Base-by-base conservation (phyloP, 352 stramenopile genomes). In the Phytophthora megakarya region DNA sequence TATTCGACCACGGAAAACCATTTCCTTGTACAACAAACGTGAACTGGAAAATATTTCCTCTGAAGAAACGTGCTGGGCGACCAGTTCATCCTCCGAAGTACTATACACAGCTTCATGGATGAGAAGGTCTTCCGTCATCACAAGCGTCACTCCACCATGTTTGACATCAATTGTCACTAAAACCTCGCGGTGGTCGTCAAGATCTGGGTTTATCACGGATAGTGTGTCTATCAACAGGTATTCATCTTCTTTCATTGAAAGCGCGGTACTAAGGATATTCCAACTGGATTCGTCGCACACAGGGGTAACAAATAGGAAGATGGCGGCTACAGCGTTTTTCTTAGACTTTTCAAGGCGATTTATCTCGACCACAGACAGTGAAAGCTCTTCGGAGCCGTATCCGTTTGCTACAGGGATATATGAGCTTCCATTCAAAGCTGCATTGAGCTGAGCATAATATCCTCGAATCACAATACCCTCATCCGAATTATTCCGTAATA, bases 141-240 rank as follows among this genome's bases (percentile, higher is more conserved):
- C 73, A 3, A 90, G 43, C 74, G 87, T 83, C n/a, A 90, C 49
- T 4, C 75, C 79, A n/a, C 76, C 78, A 42, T 83, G 65, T n/a
- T 39, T 56, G 11, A 72, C 79, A 2, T 30, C 26, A 28, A 89
- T 72, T 9, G 40, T 33, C 18, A 89, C 39, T 6, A 61, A 57
- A 16, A 89, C 44, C 22, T 82, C 66, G 7, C 69, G 68, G 16
- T 80, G 46, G 15, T 67, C 68, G 5, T 61, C 61, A 1, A 76
- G 38, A 30, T 89, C 78, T 3, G 64, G 67, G 37, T 73, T 72
- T 3, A 45, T 50, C 6, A 88, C 32, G 1, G 54, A 73, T 5
- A 89, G 19, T 0, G 44, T 51, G 33, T 73, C 51, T 8, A 89
- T 62, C 18, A 80, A 33, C 13, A 86, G 35, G 19, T 78, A 72